Conservation (phyloP, 2,329 filamentous ascomycete species). For the Diaporthe humulicola region DNA sequence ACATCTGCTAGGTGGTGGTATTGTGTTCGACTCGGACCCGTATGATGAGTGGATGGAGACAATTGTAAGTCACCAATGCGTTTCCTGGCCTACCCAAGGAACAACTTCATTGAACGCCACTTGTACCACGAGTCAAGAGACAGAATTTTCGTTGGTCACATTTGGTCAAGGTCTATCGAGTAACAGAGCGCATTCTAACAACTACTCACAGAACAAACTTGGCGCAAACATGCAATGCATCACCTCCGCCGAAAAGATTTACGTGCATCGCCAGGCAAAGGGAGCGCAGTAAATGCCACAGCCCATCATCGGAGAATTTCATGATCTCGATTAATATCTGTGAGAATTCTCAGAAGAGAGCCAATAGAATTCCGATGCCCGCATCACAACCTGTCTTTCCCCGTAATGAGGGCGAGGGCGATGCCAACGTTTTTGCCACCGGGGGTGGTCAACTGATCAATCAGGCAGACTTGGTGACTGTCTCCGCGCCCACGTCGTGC, state of each 20-base stretch:
- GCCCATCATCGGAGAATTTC: background rate
- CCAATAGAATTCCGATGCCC: background rate
- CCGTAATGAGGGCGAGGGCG: background rate
- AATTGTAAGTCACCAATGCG: slow-evolving; percentile 53
- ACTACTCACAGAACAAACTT: slow-evolving; percentile 77
- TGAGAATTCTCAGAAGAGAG: background rate
- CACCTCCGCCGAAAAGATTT: slow-evolving; percentile 82
- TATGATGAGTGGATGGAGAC: slow-evolving; percentile 96
- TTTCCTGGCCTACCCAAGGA: background rate
- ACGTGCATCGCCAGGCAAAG: slow-evolving; percentile 52
- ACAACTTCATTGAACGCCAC: background rate
- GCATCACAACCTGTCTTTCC: background rate
- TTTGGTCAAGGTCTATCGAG: background rate
- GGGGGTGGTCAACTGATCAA: background rate
- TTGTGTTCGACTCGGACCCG: slow-evolving; percentile 93
- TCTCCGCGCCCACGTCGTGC: slow-evolving; percentile 42
- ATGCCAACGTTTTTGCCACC: background rate
- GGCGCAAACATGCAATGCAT: slow-evolving; percentile 92
- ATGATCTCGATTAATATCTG: background rate
- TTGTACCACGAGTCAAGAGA: background rate
- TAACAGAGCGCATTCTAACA: slow-evolving; percentile 55
- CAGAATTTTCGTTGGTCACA: background rate
- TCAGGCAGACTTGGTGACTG: slow-evolving; percentile 5
- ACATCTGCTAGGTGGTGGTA: slow-evolving; percentile 75
- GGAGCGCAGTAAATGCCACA: background rate